Conservation (phyloP, 1,139 yeast species). For the Scheffersomyces quercinus region DNA sequence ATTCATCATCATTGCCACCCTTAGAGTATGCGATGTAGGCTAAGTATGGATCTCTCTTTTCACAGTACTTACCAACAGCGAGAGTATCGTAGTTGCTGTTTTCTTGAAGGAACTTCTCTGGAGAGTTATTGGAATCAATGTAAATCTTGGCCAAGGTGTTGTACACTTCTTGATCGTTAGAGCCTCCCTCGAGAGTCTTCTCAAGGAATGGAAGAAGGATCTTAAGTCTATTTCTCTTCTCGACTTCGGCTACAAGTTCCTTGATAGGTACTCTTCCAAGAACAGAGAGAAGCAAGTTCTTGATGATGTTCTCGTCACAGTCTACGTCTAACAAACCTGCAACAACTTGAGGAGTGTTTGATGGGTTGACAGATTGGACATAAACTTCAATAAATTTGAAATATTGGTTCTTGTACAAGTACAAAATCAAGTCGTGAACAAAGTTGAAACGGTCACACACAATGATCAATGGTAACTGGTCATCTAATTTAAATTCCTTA, state of each 20-base stretch:
- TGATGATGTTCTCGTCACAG: constrained; percentile 89
- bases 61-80: constrained; percentile 97
- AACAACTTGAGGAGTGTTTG: constrained; percentile 93
- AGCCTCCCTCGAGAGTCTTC: constrained; percentile 82
- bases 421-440: constrained; percentile 90
- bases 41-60: constrained; percentile 96
- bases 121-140: constrained; percentile 95
- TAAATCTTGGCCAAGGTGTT: constrained; percentile 96
- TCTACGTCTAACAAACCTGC: constrained; percentile 97
- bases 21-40: constrained; percentile 97
- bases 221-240: constrained; percentile 92
- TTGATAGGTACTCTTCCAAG: constrained; percentile 93
- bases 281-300: constrained; percentile 78
- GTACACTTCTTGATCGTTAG: constrained; percentile 87
- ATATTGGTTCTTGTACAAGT: constrained; percentile 91
- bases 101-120: constrained; percentile 94
- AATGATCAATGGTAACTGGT: constrained; percentile 93
- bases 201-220: constrained; percentile 90
- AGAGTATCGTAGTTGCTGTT: constrained; percentile 86
- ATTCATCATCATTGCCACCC: constrained; percentile 88
- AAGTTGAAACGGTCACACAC: constrained; percentile 92
- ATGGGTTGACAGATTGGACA: constrained; percentile 95
- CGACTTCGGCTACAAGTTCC: constrained; percentile 90
- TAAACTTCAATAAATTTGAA: constrained; percentile 96
- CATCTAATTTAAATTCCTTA: constrained; percentile 91